Conservation (phyloP, 192 early-diverging fungal genomes). For the Umbelopsis sp. region DNA sequence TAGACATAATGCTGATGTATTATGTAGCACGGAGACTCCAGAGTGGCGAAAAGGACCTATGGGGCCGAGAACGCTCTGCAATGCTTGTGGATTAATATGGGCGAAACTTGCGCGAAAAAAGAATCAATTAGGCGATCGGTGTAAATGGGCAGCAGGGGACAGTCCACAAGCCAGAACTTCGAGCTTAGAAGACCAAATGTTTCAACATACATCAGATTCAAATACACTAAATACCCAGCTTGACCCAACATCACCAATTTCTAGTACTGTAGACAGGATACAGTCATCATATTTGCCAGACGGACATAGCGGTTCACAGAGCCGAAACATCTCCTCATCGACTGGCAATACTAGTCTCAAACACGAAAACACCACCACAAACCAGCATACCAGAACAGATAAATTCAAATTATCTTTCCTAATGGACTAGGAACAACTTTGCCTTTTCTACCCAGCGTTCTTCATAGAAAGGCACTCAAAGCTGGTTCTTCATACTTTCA, state of each 20-base stretch:
- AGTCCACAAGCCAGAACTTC: not conserved
- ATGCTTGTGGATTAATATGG: slow-evolving; percentile 27
- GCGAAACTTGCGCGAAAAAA: slow-evolving; percentile 25
- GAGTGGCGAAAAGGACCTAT: slow-evolving; percentile 30
- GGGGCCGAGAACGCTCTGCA: slow-evolving; percentile 27
- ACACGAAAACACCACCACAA: not conserved
- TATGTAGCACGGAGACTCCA: slow-evolving; percentile 23
- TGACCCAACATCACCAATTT: too few relatives aligned
- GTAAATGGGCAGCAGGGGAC: not conserved
- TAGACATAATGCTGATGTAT: not conserved
- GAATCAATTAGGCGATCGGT: not conserved
- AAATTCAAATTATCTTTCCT: slow-evolving; percentile 12
- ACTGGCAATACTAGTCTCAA: too few relatives aligned
- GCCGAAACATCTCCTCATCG: too few relatives aligned
- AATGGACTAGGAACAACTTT: not conserved
- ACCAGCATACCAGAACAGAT: not conserved
- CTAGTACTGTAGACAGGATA: too few relatives aligned
- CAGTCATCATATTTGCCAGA: too few relatives aligned
- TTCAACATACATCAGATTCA: too few relatives aligned
- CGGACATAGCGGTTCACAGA: too few relatives aligned
- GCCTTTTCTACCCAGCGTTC: too few relatives aligned
- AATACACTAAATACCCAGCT: too few relatives aligned
- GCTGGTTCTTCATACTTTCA: too few relatives aligned
- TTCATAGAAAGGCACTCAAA: too few relatives aligned
- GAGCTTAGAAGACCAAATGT: too few relatives aligned